A percentile compares a stretch with the other conserved stretches of the same genome.
Conservation (phyloP, 2,329 filamentous ascomycete genomes). For the Aureobasidium uvarum region DNA sequence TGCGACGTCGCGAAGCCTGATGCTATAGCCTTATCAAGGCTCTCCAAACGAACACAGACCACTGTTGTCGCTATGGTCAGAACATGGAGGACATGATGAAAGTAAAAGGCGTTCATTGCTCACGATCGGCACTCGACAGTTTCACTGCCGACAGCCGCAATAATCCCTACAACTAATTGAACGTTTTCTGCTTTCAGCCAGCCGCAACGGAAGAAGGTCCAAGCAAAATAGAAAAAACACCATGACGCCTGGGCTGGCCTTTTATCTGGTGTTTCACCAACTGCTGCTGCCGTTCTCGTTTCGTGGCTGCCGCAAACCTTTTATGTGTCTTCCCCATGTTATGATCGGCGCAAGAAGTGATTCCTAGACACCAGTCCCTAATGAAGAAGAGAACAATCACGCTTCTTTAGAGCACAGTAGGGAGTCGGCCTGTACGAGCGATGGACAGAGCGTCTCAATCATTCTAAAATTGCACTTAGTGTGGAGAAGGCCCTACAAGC, state of each 20-base stretch:
- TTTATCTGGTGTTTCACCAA: constrained; percentile 3
- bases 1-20: neutral
- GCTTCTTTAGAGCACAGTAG: constrained; percentile 15
- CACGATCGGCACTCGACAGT: constrained; percentile 24
- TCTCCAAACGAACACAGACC: neutral
- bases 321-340: neutral
- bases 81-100: neutral
- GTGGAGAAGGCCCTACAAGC: constrained; percentile 11
- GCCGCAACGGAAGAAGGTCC: neutral
- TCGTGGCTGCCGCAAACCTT: constrained; percentile 9
- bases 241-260: constrained; percentile 19
- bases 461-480: constrained; percentile 21
- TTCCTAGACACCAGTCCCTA: neutral
- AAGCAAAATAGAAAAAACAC: constrained; percentile 1
- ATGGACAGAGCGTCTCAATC: constrained; percentile 14
- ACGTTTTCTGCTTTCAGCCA: neutral
- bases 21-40: neutral
- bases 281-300: constrained; percentile 11
- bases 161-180: neutral
- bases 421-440: constrained; percentile 11
- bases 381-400: constrained; percentile 7
- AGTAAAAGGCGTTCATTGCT: constrained; percentile 21
- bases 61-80: neutral
- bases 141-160: constrained; percentile 23
- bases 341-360: neutral